Base-by-base conservation (phyloP, 1,284 basidiomycete species). In the Leccinum griseonigrum region DNA sequence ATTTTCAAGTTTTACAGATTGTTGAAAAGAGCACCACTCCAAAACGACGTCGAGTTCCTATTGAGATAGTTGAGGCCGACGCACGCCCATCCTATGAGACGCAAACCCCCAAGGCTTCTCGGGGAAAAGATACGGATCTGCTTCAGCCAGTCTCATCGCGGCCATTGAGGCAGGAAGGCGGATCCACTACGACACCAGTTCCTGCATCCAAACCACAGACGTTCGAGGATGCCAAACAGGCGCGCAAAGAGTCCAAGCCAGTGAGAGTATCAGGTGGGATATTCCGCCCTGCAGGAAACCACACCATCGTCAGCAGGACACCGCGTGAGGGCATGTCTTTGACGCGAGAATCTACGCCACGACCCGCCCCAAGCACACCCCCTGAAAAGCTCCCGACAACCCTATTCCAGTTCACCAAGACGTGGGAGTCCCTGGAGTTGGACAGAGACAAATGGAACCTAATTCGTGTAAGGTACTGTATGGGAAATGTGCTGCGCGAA, bases 1-100 rank as follows among this genome's bases (percentile, higher is more conserved):
- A 58, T 58, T 60, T 65, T 46, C 18, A 36, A 36, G 14, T 14
- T 14, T 36, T 16, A 3, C 22, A 67, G 62, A 58, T 50, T 11
- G 60, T 34, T 63, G 60, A 48, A n/a, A 57, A 63, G 16, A 51
- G 46, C 3, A 55, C 61, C 2, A 64, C 62, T n/a, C 70, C 72
- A 2, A 78, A 75, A 64, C 78, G 87, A 32, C 80, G 89, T 48
- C 83, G 90, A 22, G 79, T 92, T 10, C 90, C 90, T 1, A 91
- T 92, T 56, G 79, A 80, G 32, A 86, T 91, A 36, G 74, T 91
- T 1, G 87, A 90, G 43, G 67, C 66, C 40, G 66, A 68, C n/a
- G 16, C 69, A 46, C 32, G 14, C 11, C 32, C 43, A 10, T 48
- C 54, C 29, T 51, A 57, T 31, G 60, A 43, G 54, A n/a, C 53